Conservation (phyloP, 306 rosid genomes). For the Trifolium dubium region DNA sequence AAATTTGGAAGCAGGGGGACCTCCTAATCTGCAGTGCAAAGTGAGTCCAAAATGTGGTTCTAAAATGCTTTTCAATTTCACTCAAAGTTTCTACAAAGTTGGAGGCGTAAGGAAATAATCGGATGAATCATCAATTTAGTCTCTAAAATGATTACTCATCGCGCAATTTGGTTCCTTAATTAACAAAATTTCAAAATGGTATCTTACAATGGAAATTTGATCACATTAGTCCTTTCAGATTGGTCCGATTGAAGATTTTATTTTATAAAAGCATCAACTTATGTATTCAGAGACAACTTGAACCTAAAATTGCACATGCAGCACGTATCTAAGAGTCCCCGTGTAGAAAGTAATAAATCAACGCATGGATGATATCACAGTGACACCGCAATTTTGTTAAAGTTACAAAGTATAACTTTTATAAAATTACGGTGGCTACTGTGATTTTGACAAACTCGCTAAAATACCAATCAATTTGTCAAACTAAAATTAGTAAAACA, state of each 20-base stretch:
- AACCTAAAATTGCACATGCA: slow-evolving; percentile 20
- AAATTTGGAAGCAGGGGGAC: slow-evolving; percentile 23
- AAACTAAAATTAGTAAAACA: background rate
- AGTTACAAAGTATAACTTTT: background rate
- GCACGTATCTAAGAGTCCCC: background rate
- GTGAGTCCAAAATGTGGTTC: slow-evolving; percentile 32
- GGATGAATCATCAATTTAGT: slow-evolving; percentile 1
- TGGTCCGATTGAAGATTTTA: background rate
- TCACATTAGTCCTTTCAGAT: background rate
- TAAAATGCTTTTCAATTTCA: slow-evolving; percentile 31
- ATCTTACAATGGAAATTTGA: background rate
- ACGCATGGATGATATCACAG: background rate
- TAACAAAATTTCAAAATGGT: background rate
- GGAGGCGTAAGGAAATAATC: slow-evolving; percentile 9
- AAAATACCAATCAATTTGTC: background rate
- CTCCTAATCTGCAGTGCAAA: slow-evolving; percentile 36
- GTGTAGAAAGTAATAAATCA: background rate
- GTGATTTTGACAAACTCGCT: background rate
- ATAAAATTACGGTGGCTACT: background rate
- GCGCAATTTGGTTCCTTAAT: background rate
- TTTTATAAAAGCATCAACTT: background rate
- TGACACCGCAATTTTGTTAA: background rate
- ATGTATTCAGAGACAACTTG: slow-evolving; percentile 9
- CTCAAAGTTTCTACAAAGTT: slow-evolving; percentile 30
- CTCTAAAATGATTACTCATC: background rate